phyloP scores from a whole-genome alignment of 352 stramenopile species.

The Phytophthora capsici region DNA sequence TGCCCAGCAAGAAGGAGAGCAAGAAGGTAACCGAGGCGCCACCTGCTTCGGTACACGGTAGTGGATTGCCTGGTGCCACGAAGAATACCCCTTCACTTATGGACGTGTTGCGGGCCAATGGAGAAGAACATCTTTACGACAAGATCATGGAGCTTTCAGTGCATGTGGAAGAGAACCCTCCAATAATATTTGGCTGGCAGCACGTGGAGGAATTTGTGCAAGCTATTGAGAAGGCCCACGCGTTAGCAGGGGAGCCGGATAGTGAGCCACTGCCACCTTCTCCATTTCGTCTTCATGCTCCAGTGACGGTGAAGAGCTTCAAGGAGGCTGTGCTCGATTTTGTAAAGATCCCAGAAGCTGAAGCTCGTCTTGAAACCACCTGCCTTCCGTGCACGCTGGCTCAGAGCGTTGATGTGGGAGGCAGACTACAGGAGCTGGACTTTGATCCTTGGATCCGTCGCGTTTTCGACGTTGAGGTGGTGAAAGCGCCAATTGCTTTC shows the following conservation, averaged over 20 bases:
- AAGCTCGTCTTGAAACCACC: neutral
- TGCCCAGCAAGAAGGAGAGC: too few species aligned
- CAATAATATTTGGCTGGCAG: conserved; percentile 22
- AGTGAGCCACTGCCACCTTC: conserved; percentile 6
- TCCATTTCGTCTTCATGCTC: conserved; percentile 13
- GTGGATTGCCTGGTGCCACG: too few species aligned
- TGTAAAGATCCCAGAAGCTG: neutral
- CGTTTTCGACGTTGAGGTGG: conserved; percentile 6
- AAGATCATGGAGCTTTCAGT: conserved; percentile 15
- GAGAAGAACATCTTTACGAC: neutral
- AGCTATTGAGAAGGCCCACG: conserved; percentile 28
- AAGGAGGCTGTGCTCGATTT: conserved; percentile 30
- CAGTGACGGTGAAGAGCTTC: conserved; percentile 29
- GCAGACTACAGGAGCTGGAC: conserved; percentile 7
- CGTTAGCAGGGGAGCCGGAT: neutral
- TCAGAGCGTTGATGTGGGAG: conserved; percentile 13
- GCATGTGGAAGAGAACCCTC: conserved; percentile 1
- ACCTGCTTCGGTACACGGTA: too few species aligned
- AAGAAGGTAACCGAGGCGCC: too few species aligned
- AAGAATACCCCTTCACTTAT: too few species aligned
- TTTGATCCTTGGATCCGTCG: conserved; percentile 15
- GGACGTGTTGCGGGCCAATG: neutral
- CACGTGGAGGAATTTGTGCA: conserved; percentile 17
- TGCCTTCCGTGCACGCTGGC: conserved; percentile 27
- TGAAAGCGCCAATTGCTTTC: conserved; percentile 15